Evolutionary conservation across 163 green algal species (phyloP).

Genomic region (Scenedesmus sp.): DNA sequence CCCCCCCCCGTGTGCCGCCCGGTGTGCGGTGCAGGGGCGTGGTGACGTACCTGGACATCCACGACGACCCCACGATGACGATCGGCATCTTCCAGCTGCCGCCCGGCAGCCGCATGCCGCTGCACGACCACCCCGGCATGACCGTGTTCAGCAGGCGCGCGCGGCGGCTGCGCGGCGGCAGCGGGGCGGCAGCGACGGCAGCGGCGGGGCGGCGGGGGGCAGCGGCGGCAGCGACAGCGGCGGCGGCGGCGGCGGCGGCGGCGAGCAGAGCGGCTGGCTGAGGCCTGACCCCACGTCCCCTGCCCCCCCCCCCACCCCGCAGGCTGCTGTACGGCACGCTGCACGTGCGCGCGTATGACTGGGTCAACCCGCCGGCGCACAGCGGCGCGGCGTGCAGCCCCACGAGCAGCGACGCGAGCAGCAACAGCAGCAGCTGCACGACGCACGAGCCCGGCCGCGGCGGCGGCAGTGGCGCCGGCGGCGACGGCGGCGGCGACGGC

Average conservation of each 20-base stretch:
- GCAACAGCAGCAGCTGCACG: slow-evolving; percentile 36
- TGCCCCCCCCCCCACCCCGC: background rate
- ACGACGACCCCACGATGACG: slow-evolving; percentile 73
- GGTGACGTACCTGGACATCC: slow-evolving; percentile 84
- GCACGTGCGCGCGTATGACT: slow-evolving; percentile 87
- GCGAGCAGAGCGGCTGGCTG: background rate
- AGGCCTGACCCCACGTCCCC: background rate
- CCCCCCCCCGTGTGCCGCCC: too few relatives aligned
- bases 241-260: background rate
- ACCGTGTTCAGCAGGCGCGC: slow-evolving; percentile 73
- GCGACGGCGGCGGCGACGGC: background rate
- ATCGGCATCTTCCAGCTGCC: slow-evolving; percentile 89
- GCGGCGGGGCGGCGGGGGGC: too few relatives aligned
- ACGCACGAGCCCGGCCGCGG: background rate
- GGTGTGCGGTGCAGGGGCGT: slow-evolving; percentile 11
- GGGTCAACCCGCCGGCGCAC: slow-evolving; percentile 40
- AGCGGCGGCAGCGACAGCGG: background rate
- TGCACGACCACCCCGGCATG: slow-evolving; percentile 94
- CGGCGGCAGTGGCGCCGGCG: background rate
- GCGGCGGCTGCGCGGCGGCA: too few relatives aligned
- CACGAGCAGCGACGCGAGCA: slow-evolving; percentile 24
- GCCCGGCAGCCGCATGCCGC: slow-evolving; percentile 65
- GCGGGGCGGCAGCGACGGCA: too few relatives aligned
- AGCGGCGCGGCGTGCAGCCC: background rate
- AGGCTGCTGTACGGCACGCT: slow-evolving; percentile 83